Evolutionary conservation across 805 yeast species (phyloP).

Genomic region (Jamesozyma hellenica): DNA sequence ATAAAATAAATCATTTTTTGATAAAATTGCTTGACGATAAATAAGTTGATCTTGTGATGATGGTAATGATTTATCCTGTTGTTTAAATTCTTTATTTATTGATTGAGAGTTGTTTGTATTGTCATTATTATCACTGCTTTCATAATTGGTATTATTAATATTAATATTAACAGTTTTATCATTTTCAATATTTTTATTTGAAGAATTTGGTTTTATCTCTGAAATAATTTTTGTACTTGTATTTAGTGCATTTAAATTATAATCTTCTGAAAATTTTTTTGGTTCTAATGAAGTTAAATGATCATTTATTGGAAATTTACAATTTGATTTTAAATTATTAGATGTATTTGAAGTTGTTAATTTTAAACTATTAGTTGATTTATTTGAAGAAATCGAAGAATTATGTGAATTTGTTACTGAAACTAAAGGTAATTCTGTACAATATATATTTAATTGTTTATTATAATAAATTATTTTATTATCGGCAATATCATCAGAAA

Average conservation of each 20-base stretch:
- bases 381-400: conserved; percentile 39
- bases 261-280: neutral
- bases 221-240: neutral
- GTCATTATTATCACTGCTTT: conserved; percentile 6
- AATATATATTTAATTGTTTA: conserved; percentile 48
- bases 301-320: conserved; percentile 23
- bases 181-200: neutral
- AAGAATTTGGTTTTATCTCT: neutral
- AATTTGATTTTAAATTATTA: neutral
- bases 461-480: conserved; percentile 52
- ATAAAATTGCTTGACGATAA: conserved; percentile 20
- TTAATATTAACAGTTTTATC: neutral
- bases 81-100: neutral
- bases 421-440: conserved; percentile 48
- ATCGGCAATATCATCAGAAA: conserved; percentile 29
- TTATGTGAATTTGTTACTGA: conserved; percentile 24
- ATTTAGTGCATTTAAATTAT: conserved; percentile 1
- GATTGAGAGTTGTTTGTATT: neutral
- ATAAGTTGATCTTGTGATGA: neutral
- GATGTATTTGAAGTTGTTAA: neutral
- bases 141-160: neutral
- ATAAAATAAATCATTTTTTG: conserved; percentile 40
- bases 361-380: conserved; percentile 3
- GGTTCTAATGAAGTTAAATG: conserved; percentile 23
- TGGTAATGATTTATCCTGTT: neutral